Conservation (phyloP, 2,329 filamentous ascomycete genomes). For the Xylaria digitata region DNA sequence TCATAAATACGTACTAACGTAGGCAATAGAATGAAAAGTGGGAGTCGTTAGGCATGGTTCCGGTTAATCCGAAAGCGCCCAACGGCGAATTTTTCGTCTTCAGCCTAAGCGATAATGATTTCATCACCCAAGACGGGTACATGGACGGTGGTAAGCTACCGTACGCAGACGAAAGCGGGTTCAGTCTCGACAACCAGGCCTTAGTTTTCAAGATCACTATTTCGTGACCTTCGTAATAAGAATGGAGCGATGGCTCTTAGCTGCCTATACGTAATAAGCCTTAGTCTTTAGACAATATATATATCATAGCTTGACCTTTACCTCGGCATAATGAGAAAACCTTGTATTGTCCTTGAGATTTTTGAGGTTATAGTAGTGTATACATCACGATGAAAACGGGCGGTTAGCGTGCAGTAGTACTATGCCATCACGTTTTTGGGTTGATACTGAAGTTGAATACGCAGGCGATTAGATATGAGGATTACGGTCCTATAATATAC, state of each 20-base stretch:
- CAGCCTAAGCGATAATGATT: constrained; percentile 77
- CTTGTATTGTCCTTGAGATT: too few species aligned
- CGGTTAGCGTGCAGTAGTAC: too few species aligned
- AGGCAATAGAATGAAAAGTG: constrained; percentile 75
- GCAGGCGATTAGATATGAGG: too few species aligned
- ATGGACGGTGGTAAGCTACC: constrained; percentile 67
- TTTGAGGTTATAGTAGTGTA: too few species aligned
- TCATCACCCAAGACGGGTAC: constrained; percentile 75
- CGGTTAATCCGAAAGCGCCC: constrained; percentile 60
- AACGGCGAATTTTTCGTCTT: constrained; percentile 74
- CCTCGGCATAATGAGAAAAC: too few species aligned
- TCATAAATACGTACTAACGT: constrained; percentile 23
- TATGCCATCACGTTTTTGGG: too few species aligned
- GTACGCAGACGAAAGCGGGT: constrained; percentile 69
- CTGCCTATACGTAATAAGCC: too few species aligned
- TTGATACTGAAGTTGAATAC: too few species aligned
- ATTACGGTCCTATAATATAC: too few species aligned
- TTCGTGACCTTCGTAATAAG: constrained; percentile 27
- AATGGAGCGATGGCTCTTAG: not conserved
- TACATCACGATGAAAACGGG: too few species aligned
- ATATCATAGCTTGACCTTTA: too few species aligned
- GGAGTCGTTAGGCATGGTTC: constrained; percentile 74
- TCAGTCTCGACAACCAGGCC: constrained; percentile 69
- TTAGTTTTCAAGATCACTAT: constrained; percentile 69
- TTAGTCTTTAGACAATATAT: too few species aligned